Conservation (phyloP, 192 early-diverging fungal species). For the Coemansia sp. region DNA sequence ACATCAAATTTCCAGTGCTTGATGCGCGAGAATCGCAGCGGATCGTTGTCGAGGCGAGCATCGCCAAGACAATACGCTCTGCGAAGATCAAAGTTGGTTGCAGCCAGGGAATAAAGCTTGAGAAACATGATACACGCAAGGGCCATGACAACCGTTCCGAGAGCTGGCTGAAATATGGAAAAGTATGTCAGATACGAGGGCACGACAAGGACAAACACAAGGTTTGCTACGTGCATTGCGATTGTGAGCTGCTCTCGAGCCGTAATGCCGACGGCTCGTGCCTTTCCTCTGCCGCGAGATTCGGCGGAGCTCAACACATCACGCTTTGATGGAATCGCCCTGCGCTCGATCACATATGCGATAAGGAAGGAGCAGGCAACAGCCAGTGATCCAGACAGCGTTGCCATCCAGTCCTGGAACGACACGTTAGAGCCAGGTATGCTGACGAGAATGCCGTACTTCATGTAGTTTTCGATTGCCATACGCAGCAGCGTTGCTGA, state of each 20-base stretch:
- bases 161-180: conserved; percentile 66
- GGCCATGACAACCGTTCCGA: conserved; percentile 63
- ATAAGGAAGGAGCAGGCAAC: conserved; percentile 53
- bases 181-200: conserved; percentile 68
- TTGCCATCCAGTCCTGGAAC: conserved; percentile 60
- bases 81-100: conserved; percentile 78
- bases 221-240: conserved; percentile 56
- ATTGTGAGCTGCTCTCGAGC: conserved; percentile 28
- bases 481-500: conserved; percentile 80
- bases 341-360: conserved; percentile 63
- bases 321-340: conserved; percentile 26
- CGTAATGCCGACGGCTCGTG: conserved; percentile 28
- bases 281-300: conserved; percentile 1
- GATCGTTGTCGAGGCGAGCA: conserved; percentile 33
- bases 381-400: conserved; percentile 55
- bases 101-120: conserved; percentile 76
- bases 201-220: conserved; percentile 57
- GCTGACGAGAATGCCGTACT: conserved; percentile 80
- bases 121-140: conserved; percentile 70
- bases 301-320: conserved; percentile 2
- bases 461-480: conserved; percentile 84
- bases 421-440: conserved; percentile 62
- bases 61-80: conserved; percentile 57
- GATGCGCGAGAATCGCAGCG: conserved; percentile 27
- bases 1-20: conserved; percentile 29